A percentile compares a stretch with the other conserved stretches of the same genome.
Conservation (phyloP, 2,329 filamentous ascomycete species). For the Venturia asperata region DNA sequence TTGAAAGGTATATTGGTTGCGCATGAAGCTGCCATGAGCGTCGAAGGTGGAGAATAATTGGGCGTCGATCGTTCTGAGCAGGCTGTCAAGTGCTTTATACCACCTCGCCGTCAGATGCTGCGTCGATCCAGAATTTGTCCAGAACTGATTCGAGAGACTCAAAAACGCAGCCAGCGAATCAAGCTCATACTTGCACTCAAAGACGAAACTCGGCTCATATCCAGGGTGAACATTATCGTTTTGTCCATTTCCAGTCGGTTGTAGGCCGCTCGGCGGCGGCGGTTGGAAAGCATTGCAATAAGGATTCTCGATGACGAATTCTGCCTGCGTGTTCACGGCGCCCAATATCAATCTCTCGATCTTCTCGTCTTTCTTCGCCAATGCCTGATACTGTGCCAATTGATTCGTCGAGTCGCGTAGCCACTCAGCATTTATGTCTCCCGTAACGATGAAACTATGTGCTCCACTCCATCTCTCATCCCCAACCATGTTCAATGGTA, state of each 20-base stretch:
- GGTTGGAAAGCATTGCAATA: slow-evolving; percentile 99
- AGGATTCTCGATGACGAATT: slow-evolving; percentile 88
- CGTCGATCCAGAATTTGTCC: slow-evolving; percentile 68
- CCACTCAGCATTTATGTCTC: slow-evolving; percentile 91
- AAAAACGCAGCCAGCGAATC: slow-evolving; percentile 93
- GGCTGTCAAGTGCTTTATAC: slow-evolving; percentile 66
- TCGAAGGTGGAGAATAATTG: slow-evolving; percentile 80
- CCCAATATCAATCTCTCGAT: slow-evolving; percentile 78
- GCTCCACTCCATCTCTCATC: slow-evolving; percentile 69
- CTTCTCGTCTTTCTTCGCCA: slow-evolving; percentile 72
- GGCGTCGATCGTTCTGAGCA: slow-evolving; percentile 66
- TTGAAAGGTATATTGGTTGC: slow-evolving; percentile 82
- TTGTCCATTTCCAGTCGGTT: slow-evolving; percentile 68
- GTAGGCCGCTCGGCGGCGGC: slow-evolving; percentile 71
- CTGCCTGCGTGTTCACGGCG: slow-evolving; percentile 91
- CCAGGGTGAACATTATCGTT: slow-evolving; percentile 76
- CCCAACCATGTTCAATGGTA: slow-evolving; percentile 30
- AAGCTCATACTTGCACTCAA: slow-evolving; percentile 98
- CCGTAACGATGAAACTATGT: slow-evolving; percentile 89
- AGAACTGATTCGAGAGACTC: slow-evolving; percentile 76
- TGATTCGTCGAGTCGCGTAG: slow-evolving; percentile 90
- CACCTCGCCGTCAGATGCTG: slow-evolving; percentile 74
- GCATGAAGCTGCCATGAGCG: slow-evolving; percentile 50
- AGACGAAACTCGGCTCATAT: slow-evolving; percentile 79
- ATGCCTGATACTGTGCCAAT: slow-evolving; percentile 75